A percentile compares a stretch with the other conserved stretches of the same genome.
These are phyloP conservation scores for Fomitiporia mediterranea DNA, from an alignment of 1,284 basidiomycete genomes.

Conservation along the genomic window DNA sequence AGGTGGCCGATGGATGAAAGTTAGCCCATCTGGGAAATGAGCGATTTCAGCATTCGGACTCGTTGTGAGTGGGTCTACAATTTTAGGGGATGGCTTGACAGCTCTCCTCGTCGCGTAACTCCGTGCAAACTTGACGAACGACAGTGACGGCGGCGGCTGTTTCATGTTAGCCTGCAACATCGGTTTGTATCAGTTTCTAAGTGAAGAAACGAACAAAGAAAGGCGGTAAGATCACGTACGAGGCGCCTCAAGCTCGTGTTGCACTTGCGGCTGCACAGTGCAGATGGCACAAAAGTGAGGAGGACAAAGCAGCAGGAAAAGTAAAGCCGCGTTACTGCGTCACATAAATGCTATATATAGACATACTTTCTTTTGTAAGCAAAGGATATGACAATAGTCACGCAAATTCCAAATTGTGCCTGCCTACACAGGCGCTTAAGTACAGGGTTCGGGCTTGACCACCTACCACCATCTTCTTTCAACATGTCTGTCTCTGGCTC, in stretches of 20 bases:
- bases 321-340: neutral
- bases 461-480: conserved; percentile 20
- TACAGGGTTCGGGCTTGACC: neutral
- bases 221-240: neutral
- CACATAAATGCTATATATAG: neutral
- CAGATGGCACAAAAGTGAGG: no score
- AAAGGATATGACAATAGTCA: neutral
- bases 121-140: conserved; percentile 16
- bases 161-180: neutral
- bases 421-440: neutral
- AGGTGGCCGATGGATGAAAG: conserved; percentile 75
- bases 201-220: neutral
- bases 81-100: conserved; percentile 52
- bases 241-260: no score
- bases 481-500: conserved; percentile 30
- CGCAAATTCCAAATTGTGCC: neutral
- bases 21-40: conserved; percentile 51
- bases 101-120: conserved; percentile 44
- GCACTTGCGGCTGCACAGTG: no score
- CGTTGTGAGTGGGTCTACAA: conserved; percentile 59
- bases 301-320: neutral
- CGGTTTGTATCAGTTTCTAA: neutral
- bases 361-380: no score
- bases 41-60: conserved; percentile 53
- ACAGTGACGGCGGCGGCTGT: neutral